Evolutionary conservation across 768 basidiomycete genomes (phyloP).

Genomic region (Podaxis sp.): DNA sequence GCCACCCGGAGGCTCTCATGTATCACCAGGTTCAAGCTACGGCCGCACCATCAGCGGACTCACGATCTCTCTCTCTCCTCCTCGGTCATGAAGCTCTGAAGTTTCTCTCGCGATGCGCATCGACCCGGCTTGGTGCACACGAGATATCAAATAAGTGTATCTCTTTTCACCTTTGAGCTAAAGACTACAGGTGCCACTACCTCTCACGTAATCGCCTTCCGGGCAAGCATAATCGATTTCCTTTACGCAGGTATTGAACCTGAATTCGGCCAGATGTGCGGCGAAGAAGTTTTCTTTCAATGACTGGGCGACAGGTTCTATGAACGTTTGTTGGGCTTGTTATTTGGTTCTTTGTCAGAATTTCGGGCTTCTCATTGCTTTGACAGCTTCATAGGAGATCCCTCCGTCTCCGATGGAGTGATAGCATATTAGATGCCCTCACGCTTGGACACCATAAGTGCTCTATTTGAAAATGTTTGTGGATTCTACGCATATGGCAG

Average conservation of each 20-base stretch:
- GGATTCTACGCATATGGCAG: too few species aligned
- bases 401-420: too few species aligned
- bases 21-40: not conserved
- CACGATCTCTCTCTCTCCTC: not conserved
- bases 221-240: slow-evolving; percentile 1
- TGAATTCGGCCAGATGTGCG: not conserved
- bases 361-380: not conserved
- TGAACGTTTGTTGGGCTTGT: slow-evolving; percentile 5
- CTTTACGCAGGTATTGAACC: not conserved
- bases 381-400: not conserved
- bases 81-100: slow-evolving; percentile 2
- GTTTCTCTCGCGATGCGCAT: not conserved
- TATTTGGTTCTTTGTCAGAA: not conserved
- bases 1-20: not conserved
- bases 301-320: slow-evolving; percentile 5
- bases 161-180: not conserved
- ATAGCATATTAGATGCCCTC: too few species aligned
- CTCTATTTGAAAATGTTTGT: too few species aligned
- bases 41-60: not conserved
- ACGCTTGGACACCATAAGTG: too few species aligned
- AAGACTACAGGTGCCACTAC: slow-evolving; percentile 6
- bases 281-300: not conserved
- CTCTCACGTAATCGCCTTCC: not conserved
- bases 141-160: not conserved
- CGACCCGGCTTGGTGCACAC: not conserved